phyloP scores from a whole-genome alignment of 2,329 filamentous ascomycete species.

The Teratosphaeria epicoccoides region DNA sequence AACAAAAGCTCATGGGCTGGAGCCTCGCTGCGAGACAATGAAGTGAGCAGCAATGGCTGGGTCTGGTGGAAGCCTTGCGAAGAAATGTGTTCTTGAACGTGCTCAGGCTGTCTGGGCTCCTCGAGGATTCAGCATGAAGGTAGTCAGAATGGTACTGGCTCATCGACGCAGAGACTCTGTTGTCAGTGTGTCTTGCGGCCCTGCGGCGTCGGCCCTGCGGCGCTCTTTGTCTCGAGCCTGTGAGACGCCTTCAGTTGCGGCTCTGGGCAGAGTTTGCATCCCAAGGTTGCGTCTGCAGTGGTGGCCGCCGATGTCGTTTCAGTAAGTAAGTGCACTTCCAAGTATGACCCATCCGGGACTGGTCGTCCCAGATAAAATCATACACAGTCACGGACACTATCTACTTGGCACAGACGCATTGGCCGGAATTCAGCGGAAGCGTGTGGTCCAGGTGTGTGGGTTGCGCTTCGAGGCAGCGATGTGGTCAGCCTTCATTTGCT shows the following conservation, averaged over 20 bases:
- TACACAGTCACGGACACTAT: background rate
- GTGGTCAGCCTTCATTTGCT: background rate
- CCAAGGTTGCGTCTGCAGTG: too few species aligned
- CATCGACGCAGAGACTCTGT: too few species aligned
- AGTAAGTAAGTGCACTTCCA: background rate
- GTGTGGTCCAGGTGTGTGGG: background rate
- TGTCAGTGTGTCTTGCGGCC: too few species aligned
- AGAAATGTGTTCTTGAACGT: too few species aligned
- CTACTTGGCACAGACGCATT: background rate
- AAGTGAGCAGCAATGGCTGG: background rate
- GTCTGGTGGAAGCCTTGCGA: background rate
- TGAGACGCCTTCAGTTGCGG: too few species aligned
- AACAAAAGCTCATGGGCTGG: background rate
- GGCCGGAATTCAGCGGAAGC: background rate
- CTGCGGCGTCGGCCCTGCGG: too few species aligned
- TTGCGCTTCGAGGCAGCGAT: background rate
- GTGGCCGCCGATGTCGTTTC: background rate
- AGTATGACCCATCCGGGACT: background rate
- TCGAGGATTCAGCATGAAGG: too few species aligned
- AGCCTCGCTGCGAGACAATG: background rate
- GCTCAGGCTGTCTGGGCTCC: too few species aligned
- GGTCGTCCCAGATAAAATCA: too few species aligned
- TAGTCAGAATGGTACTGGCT: too few species aligned
- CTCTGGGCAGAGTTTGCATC: too few species aligned
- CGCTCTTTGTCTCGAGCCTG: too few species aligned